A percentile compares a stretch with the other conserved stretches of the same genome.
Evolutionary conservation across 169 alveolate genomes (phyloP).

Genomic region (Cryptosporidium canis): DNA sequence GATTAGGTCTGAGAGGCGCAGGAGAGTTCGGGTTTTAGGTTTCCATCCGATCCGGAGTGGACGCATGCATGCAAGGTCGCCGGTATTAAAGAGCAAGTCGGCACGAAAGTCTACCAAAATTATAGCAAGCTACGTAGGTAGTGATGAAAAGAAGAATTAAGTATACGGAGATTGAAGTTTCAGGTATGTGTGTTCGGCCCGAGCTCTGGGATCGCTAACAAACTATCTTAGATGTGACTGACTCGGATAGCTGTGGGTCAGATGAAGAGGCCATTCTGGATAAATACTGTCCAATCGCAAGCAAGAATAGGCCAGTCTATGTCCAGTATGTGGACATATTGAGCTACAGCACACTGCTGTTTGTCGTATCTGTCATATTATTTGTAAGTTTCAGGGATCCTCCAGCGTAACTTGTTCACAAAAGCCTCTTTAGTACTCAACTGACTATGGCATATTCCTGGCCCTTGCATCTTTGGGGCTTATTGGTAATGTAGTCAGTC

Average conservation of each 20-base stretch:
- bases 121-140: not conserved
- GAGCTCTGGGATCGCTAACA: too few relatives aligned
- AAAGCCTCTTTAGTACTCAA: not conserved
- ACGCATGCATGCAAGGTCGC: too few relatives aligned
- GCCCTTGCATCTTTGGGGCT: slow-evolving; percentile 37
- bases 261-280: slow-evolving; percentile 47
- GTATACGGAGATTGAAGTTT: slow-evolving; percentile 26
- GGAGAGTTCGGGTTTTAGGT: too few relatives aligned
- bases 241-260: slow-evolving; percentile 65
- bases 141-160: slow-evolving; percentile 26
- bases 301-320: slow-evolving; percentile 24
- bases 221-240: slow-evolving; percentile 24
- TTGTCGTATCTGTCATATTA: slow-evolving; percentile 22
- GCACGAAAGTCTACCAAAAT: not conserved
- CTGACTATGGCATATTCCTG: slow-evolving; percentile 12
- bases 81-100: not conserved
- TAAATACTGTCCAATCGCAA: slow-evolving; percentile 64
- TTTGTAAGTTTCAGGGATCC: slow-evolving; percentile 14
- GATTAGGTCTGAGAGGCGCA: too few relatives aligned
- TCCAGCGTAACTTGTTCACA: not conserved
- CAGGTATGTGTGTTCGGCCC: slow-evolving; percentile 57
- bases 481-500: slow-evolving; percentile 33
- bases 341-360: slow-evolving; percentile 23
- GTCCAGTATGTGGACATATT: slow-evolving; percentile 38
- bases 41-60: too few relatives aligned